Evolutionary conservation across 352 stramenopile species (phyloP).

Genomic region (Ochromonadaceae sp.): DNA sequence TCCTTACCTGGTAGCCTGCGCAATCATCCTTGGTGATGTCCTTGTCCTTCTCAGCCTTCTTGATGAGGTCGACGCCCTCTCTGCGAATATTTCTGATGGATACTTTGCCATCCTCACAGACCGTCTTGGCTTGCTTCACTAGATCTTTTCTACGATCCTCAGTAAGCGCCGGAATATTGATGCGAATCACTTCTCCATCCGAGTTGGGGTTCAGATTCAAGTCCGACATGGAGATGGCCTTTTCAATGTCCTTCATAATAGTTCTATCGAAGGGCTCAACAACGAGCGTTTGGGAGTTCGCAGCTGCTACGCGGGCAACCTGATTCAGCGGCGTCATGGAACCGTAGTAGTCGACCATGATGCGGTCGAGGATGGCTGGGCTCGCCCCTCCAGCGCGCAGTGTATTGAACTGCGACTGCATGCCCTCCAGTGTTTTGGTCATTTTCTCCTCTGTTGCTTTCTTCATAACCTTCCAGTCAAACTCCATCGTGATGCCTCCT

Average conservation of each 20-base stretch:
- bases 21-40: slow-evolving; percentile 49
- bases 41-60: slow-evolving; percentile 57
- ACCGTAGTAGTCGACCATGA: slow-evolving; percentile 58
- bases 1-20: slow-evolving; percentile 32
- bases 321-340: slow-evolving; percentile 51
- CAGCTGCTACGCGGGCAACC: slow-evolving; percentile 35
- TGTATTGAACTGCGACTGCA: slow-evolving; percentile 36
- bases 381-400: slow-evolving; percentile 49
- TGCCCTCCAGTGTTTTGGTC: slow-evolving; percentile 31
- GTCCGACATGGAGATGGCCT: slow-evolving; percentile 48
- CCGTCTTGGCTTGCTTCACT: slow-evolving; percentile 53
- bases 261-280: slow-evolving; percentile 52
- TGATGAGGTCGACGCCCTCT: slow-evolving; percentile 52
- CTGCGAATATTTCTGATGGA: slow-evolving; percentile 50
- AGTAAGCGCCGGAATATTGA: slow-evolving; percentile 63
- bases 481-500: too few species aligned
- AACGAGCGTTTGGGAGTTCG: slow-evolving; percentile 19
- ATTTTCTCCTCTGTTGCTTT: slow-evolving; percentile 28
- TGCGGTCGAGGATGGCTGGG: slow-evolving; percentile 49
- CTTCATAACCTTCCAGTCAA: slow-evolving; percentile 19
- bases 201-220: slow-evolving; percentile 52
- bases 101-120: slow-evolving; percentile 48
- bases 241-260: slow-evolving; percentile 43
- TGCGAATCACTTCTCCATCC: slow-evolving; percentile 51
- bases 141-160: slow-evolving; percentile 61